Percentiles rank a stretch among this genome's conserved stretches.
Conservation (phyloP, 352 stramenopile genomes). For the Globisporangium nunn region DNA sequence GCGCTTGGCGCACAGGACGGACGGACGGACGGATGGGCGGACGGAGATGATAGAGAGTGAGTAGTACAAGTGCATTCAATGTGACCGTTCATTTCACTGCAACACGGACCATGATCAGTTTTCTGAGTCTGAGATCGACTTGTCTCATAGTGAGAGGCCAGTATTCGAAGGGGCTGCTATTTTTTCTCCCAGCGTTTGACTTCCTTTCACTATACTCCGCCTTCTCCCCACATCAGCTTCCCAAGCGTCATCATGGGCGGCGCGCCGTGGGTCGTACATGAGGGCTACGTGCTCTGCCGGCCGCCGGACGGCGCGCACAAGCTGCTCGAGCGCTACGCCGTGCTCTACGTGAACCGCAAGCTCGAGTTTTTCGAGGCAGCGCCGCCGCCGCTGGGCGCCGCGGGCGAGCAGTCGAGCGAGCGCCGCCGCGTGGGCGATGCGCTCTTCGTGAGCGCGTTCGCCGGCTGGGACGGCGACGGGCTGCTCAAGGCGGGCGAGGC, state of each 20-base stretch:
- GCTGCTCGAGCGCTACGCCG: constrained; percentile 48
- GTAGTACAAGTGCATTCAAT: neutral
- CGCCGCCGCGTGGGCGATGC: constrained; percentile 26
- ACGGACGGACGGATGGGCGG: neutral
- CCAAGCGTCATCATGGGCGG: constrained; percentile 21
- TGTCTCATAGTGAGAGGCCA: neutral
- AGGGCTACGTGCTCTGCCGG: constrained; percentile 46
- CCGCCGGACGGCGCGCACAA: constrained; percentile 14
- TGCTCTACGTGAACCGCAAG: constrained; percentile 77
- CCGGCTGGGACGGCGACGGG: constrained; percentile 69
- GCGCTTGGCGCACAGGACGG: too few species aligned
- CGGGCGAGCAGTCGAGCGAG: constrained; percentile 10
- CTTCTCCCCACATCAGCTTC: neutral
- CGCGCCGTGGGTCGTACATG: constrained; percentile 45
- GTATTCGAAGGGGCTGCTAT: neutral
- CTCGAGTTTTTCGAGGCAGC: constrained; percentile 56
- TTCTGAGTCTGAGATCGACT: neutral
- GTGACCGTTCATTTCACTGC: too few species aligned
- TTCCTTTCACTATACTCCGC: constrained; percentile 2
- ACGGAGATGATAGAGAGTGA: neutral
- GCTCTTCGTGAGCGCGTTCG: constrained; percentile 56
- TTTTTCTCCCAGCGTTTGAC: neutral
- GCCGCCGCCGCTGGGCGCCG: neutral
- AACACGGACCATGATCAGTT: too few species aligned
- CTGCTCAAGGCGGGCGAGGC: constrained; percentile 57